Base-by-base conservation (phyloP, 306 rosid genomes). In the Cyclanthera cordifolia region DNA sequence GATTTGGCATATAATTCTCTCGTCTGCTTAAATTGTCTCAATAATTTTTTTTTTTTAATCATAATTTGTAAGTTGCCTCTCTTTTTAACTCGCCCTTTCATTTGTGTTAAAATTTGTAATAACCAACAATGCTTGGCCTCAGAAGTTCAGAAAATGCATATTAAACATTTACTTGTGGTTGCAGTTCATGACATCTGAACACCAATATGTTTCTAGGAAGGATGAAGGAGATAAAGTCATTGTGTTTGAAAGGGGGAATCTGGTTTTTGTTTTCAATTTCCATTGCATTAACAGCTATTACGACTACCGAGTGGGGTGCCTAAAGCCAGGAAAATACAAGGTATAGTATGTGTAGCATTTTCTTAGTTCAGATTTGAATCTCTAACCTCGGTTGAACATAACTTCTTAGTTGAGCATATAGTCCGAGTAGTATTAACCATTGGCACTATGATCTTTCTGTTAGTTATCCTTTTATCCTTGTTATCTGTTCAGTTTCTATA, bases 181-280 rank as follows among this genome's bases (percentile, higher is more conserved):
- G 82, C 95, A 94, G 99, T 94, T 94, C 86, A 88, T 94, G 99
- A 85, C 88, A 77, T 79, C 95, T 68, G 86, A 85, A 72, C 95
- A 94, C 81, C 95, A 78, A 78, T 88, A 88, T 69, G 85, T 90
- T 72, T 90, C 97, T 15, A 85, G 90, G 45, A 83, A 86, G 83
- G 78, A 85, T 70, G 99, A 94, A 76, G 82, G 85, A 53, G 97
- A 90, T 73, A 88, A 15, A 75, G 21, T 88, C 24, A 83, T 88
- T 32, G 83, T 90, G 70, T 90, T 90, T 20, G 99, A 94, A 84
- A 90, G 89, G 76, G 96, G 84, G 51, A 72, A 85, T 82, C 86
- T 94, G 19, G 77, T 94, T 53, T 94, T 94, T 78, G 95, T 94
- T 75, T 94, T 94, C 82, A 94, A 94, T 75, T 94, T 94, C 75